These are phyloP conservation scores for Keithomyces neogunnii DNA, from an alignment of 2,329 filamentous ascomycete species.

Conservation along the genomic window DNA sequence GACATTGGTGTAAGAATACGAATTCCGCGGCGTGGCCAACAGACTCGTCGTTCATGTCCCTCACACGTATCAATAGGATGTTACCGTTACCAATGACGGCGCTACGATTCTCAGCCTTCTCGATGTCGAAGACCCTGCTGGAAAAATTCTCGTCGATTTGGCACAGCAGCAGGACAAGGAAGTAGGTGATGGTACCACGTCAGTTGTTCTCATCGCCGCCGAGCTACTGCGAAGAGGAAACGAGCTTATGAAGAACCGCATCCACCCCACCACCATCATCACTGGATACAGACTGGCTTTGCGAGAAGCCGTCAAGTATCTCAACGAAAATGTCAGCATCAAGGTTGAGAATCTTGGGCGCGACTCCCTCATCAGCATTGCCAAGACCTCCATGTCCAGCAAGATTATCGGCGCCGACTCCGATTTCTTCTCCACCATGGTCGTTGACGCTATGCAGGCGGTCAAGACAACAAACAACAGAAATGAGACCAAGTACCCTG, in stretches of 20 bases:
- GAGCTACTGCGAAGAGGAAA: constrained; percentile 90
- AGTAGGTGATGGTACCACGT: constrained; percentile 96
- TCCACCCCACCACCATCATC: constrained; percentile 99
- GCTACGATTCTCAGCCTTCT: constrained; percentile 92
- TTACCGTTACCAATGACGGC: constrained; percentile 97
- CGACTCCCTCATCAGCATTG: constrained; percentile 88
- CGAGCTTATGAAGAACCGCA: constrained; percentile 98
- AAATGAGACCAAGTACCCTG: constrained; percentile 89
- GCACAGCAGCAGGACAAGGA: constrained; percentile 99
- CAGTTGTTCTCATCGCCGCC: constrained; percentile 92
- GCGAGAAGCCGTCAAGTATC: constrained; percentile 94
- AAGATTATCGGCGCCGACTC: constrained; percentile 96
- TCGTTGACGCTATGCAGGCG: constrained; percentile 89
- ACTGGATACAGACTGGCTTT: constrained; percentile 94
- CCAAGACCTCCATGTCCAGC: constrained; percentile 98
- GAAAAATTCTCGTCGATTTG: constrained; percentile 95
- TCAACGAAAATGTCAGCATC: constrained; percentile 96
- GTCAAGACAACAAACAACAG: constrained; percentile 90
- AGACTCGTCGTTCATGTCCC: background rate
- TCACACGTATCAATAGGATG: constrained; percentile 51
- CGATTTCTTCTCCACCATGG: constrained; percentile 96
- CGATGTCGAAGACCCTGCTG: constrained; percentile 95
- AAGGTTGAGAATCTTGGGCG: constrained; percentile 88
- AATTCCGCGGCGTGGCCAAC: background rate
- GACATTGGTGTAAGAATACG: constrained; percentile 72